These are phyloP conservation scores for Prunus mira DNA, from an alignment of 306 rosid species.

Conservation along the genomic window DNA sequence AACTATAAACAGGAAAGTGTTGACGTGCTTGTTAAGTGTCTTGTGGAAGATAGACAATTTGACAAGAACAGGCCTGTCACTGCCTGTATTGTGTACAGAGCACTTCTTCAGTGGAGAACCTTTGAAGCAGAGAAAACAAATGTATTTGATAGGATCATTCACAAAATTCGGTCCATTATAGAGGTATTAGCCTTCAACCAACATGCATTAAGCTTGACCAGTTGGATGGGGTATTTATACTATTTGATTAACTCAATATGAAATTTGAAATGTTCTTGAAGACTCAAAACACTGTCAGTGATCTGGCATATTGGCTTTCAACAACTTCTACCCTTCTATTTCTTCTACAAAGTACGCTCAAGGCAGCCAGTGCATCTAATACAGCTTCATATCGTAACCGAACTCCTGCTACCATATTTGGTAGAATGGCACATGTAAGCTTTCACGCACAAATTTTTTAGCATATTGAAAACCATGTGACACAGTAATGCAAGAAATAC, in stretches of 20 bases:
- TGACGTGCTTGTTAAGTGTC: constrained; percentile 78
- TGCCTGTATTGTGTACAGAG: constrained; percentile 67
- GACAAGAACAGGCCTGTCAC: constrained; percentile 72
- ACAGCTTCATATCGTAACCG: constrained; percentile 51
- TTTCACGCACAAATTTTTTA: constrained; percentile 21
- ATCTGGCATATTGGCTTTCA: constrained; percentile 86
- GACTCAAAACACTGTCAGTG: constrained; percentile 61
- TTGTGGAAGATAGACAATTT: constrained; percentile 60
- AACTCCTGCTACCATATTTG: constrained; percentile 68
- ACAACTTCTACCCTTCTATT: constrained; percentile 77
- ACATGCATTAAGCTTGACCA: constrained; percentile 5
- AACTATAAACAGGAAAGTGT: constrained; percentile 62
- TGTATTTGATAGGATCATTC: constrained; percentile 75
- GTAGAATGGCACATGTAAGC: constrained; percentile 84
- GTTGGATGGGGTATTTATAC: background rate
- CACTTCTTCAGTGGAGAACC: constrained; percentile 89
- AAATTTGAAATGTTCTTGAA: constrained; percentile 27
- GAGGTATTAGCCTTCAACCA: constrained; percentile 48
- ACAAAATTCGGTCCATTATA: constrained; percentile 52
- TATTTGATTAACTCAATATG: background rate
- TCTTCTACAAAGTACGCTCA: constrained; percentile 78
- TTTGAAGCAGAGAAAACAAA: constrained; percentile 82
- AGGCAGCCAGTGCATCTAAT: constrained; percentile 64
- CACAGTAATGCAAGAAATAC: background rate
- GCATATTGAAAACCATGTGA: background rate